These are phyloP conservation scores for Fusarium gaditjirri DNA, from an alignment of 2,329 filamentous ascomycete genomes.

Conservation along the genomic window DNA sequence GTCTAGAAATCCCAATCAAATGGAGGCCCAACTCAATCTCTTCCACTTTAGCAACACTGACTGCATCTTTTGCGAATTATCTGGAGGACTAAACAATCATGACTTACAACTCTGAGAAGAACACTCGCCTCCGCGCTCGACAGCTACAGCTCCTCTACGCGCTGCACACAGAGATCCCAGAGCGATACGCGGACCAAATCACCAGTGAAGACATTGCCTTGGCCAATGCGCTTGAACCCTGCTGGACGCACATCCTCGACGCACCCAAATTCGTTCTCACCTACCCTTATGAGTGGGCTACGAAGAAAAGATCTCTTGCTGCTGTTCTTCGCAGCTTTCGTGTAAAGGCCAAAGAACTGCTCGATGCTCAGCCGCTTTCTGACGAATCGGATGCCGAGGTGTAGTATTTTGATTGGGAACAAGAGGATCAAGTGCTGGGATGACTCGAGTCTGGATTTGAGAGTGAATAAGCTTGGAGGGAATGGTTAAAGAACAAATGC, in stretches of 20 bases:
- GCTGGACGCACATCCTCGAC: neutral
- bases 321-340: neutral
- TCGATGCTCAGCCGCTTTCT: neutral
- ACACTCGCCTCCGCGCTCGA: neutral
- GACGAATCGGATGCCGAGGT: no score
- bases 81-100: neutral
- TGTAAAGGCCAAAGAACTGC: neutral
- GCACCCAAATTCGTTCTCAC: neutral
- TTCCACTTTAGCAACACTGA: accelerated
- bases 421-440: no score
- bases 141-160: neutral
- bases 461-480: no score
- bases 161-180: neutral
- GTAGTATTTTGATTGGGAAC: no score
- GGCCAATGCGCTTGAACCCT: neutral
- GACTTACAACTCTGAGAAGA: neutral
- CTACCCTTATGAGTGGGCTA: neutral
- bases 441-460: no score
- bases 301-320: neutral
- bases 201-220: neutral
- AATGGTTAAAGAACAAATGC: no score
- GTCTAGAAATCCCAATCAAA: no score
- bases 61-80: neutral
- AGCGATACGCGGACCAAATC: neutral
- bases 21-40: neutral